Base-by-base conservation (phyloP, 164 flowering plant species). In the Pachysandra terminalis region DNA sequence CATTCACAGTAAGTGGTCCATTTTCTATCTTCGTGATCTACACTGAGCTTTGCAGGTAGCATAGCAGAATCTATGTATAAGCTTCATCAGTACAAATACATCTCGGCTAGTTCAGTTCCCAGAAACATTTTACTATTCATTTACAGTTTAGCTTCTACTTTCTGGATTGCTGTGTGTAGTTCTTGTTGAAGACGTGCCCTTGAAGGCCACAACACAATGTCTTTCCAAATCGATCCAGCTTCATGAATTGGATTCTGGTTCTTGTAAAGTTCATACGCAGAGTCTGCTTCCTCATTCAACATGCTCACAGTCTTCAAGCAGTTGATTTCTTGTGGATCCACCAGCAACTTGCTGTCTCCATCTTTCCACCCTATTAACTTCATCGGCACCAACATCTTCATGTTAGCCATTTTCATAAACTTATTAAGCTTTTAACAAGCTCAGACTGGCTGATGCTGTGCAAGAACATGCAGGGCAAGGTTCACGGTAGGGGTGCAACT, bases 291-390 rank as follows among this genome's bases (percentile, higher is more conserved):
- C 2, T 81, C 85, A 48, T 95, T 87, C 70, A 88, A 74, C 49
- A 49, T 70, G 71, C 82, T 69, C 14, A 90, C 65, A 13, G 37
- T 66, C n/a, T 19, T 74, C 60, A 95, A 65, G 27, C 90, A 89
- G 51, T 81, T 75, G 58, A 86, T 81, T n/a, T 82, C 87, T 14
- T 92, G 84, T 10, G 87, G 84, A 53, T 95, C 99, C 21, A 92
- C 83, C 49, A 87, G 78, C 24, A 92, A 66, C 9, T 75, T 84
- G 75, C 65, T 73, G 35, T 77, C 83, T 67, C 93, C 90, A 52
- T 86, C 94, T 76, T 95, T 95, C 93, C 90, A 83, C 25, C 81
- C 94, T 72, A 92, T 88, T 75, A 92, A 71, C 96, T 95, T 64
- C 62, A 67, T 59, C 57, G 5, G 7, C 3, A 32, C 37, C 0